These are phyloP conservation scores for Cyberlindnera subsufficiens DNA, from an alignment of 805 yeast genomes.

Conservation along the genomic window DNA sequence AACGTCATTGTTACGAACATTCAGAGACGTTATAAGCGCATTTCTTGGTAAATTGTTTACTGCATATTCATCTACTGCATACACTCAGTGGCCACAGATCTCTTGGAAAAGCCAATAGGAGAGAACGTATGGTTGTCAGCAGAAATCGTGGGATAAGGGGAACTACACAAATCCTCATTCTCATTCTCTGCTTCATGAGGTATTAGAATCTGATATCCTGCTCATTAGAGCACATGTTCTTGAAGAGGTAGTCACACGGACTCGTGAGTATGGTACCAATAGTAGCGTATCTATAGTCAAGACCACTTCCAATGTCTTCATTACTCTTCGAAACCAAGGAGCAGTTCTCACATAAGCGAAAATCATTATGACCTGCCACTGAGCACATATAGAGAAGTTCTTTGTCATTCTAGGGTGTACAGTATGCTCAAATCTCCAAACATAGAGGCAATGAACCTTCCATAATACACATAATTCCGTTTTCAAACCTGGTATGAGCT, in stretches of 20 bases:
- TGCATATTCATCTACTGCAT: constrained; percentile 3
- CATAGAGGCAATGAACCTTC: no score
- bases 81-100: not conserved
- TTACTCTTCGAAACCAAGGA: not conserved
- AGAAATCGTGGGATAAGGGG: constrained; percentile 8
- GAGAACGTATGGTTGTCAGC: constrained; percentile 1
- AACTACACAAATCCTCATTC: constrained; percentile 9
- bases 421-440: no score
- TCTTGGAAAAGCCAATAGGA: not conserved
- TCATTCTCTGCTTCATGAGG: no score
- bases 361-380: constrained; percentile 17
- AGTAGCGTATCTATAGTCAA: constrained; percentile 21
- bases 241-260: constrained; percentile 20
- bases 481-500: not conserved
- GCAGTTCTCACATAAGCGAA: constrained; percentile 22
- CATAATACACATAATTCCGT: not conserved
- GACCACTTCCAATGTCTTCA: constrained; percentile 3
- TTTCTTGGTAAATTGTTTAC: constrained; percentile 10
- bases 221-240: constrained; percentile 15
- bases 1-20: constrained; percentile 9
- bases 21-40: constrained; percentile 7
- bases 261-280: constrained; percentile 22
- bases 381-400: constrained; percentile 9
- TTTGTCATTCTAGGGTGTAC: not conserved
- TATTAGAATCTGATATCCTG: no score